These are phyloP conservation scores for Ceratobasidium sp. DNA, from an alignment of 1,284 basidiomycete species.

Conservation along the genomic window DNA sequence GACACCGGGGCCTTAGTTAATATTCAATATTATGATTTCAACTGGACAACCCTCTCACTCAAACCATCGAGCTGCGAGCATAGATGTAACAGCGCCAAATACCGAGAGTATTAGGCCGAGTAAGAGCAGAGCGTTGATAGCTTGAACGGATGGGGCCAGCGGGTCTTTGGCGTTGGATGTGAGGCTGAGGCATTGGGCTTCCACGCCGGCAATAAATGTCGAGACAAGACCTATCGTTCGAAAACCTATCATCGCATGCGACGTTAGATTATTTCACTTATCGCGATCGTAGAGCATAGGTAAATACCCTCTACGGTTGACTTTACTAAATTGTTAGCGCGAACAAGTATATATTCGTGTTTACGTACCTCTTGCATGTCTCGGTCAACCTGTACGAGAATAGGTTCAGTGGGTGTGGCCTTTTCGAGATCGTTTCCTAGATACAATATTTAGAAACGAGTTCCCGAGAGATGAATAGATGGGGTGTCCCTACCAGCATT, in stretches of 20 bases:
- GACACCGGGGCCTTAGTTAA: neutral
- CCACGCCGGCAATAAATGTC: constrained; percentile 41
- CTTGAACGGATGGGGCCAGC: neutral
- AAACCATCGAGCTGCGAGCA: constrained; percentile 39
- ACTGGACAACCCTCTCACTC: constrained; percentile 10
- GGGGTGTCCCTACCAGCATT: too few species aligned
- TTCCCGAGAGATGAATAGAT: too few species aligned
- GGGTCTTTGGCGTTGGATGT: neutral
- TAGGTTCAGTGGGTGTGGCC: neutral
- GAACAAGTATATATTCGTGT: neutral
- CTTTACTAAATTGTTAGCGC: constrained; percentile 3
- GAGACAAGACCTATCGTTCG: constrained; percentile 34
- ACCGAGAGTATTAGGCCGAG: constrained; percentile 26
- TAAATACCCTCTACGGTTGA: constrained; percentile 26
- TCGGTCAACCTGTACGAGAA: constrained; percentile 11
- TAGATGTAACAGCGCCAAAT: constrained; percentile 27
- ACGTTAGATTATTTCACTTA: neutral
- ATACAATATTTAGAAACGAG: too few species aligned
- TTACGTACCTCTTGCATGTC: constrained; percentile 36
- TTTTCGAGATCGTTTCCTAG: neutral
- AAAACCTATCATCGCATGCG: constrained; percentile 2
- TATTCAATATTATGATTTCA: neutral
- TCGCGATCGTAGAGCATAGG: neutral
- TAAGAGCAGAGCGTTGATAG: constrained; percentile 27
- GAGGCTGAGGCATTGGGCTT: constrained; percentile 28